Base-by-base conservation (phyloP, 257 asterid genomes). In the Linderniella brevidens region DNA sequence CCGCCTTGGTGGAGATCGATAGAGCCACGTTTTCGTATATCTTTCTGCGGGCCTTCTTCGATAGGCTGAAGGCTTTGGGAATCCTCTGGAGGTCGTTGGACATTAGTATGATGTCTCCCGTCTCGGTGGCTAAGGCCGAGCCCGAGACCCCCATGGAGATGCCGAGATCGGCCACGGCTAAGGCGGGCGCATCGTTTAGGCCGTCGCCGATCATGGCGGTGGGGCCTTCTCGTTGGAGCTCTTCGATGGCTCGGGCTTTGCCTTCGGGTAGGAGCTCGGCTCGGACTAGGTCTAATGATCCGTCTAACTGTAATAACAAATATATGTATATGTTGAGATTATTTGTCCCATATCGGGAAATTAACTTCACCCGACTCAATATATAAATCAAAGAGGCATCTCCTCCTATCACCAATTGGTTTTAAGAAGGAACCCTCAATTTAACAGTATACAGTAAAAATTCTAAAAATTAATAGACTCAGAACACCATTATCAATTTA, bases 201-300 rank as follows among this genome's bases (percentile, higher is more conserved):
- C 97, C 95, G 19, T 86, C 97, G 0, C 97, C 95, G 4, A 77
- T 67, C 97, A 86, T 86, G 4, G 92, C 95, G 0, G 93, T 79
- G 5, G 58, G 69, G 1, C 79, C 77, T 39, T 69, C 71, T 44
- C 63, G 63, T 52, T 79, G 94, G n/a, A 77, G 73, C 20, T 67
- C 85, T 41, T 68, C 66, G 0, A 86, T 45, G 17, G 71, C 62
- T 11, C 53, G 67, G 9, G 78, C 78, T 45, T 86, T 86, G 41
- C 77, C 92, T 56, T 75, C 81, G 9, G 97, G 97, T 37, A 86
- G 56, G 39, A 86, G 93, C 53, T 73, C 92, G 0, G 93, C 76
- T 13, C 73, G 74, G 29, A 86, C 54, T 8, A 44, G 63, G 12
- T 73, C 92, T 17, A 79, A 59, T 55, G 54, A 69, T 47, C 82